Base-by-base conservation (phyloP, 2,329 filamentous ascomycete species). In the Gnomoniopsis sp. region DNA sequence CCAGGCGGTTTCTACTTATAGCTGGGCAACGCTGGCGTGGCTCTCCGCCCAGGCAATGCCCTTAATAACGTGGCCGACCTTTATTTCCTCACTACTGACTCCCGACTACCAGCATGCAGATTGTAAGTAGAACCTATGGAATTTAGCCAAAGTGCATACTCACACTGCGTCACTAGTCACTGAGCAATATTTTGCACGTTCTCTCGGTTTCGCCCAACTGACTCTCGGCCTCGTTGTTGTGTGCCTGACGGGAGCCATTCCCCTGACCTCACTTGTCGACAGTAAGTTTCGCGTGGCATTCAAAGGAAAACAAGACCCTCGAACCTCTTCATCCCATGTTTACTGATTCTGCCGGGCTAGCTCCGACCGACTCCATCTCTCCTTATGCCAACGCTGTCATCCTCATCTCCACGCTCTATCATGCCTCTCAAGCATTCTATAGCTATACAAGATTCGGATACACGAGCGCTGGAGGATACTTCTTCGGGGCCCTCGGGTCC, bases 181-280 rank as follows among this genome's bases (percentile, higher is more conserved):
- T 34, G 88, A 92, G 72, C 74, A 83, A 57, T 93, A 93, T 79
- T 87, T 93, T 70, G 85, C 85, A 53, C 88, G 89, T 46, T 84
- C 81, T 30, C 80, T 91, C 1, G 90, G 88, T 63, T 76, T 93
- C 58, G 76, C 85, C 33, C 80, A 91, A 48, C 75, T 92, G 22
- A 76, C 85, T 11, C 74, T 93, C 30, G 86, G 85, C 34, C 68
- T 86, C 7, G 73, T 89, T 14, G 80, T 81, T n/a, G 73, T 92
- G 41, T 77, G 90, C 38, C 79, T 93, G 33, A 89, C 88, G 0
- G 90, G 89, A 49, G 81, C 82, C 2, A 77, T 93, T 6, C 89
- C 90, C 0, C 72, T 92, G 14, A 81, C 79, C 1, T 80, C 81
- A n/a, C 70, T 70, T 23, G 67, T 69, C n/a, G 72, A 77, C 4